Conservation (phyloP, 2,329 filamentous ascomycete species). For the Trichoderma atroviride region DNA sequence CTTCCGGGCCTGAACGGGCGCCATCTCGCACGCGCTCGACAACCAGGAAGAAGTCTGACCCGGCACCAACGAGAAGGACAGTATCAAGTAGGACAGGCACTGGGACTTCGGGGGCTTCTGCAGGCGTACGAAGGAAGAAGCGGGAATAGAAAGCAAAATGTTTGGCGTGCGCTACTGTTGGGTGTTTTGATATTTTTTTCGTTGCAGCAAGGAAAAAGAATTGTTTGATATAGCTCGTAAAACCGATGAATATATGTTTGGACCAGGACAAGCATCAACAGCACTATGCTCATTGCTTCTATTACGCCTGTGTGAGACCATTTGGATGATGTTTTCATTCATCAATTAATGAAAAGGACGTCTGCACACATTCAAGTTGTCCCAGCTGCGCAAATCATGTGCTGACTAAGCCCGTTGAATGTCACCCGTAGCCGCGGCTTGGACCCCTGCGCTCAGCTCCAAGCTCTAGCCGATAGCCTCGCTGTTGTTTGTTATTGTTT, state of each 20-base stretch:
- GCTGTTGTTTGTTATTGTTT: conserved; percentile 19
- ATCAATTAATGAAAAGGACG: background rate
- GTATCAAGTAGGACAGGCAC: conserved; percentile 27
- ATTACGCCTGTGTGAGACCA: background rate
- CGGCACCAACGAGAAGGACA: conserved; percentile 47
- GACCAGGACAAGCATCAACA: background rate
- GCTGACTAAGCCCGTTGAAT: conserved; percentile 4
- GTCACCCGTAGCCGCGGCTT: conserved; percentile 34
- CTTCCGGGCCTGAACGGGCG: conserved; percentile 20
- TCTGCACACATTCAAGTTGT: background rate
- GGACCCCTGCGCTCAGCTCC: conserved; percentile 32
- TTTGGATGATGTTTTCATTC: background rate
- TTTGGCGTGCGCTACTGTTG: conserved; percentile 8
- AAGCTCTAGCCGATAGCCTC: conserved; percentile 16
- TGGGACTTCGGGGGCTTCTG: conserved; percentile 26
- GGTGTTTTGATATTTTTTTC: background rate
- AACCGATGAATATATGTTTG: conserved; percentile 1
- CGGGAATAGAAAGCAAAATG: conserved; percentile 33
- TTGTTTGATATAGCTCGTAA: conserved; percentile 19
- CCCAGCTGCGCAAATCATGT: background rate
- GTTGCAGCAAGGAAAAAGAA: background rate
- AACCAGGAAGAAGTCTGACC: conserved; percentile 44
- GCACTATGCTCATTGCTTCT: background rate
- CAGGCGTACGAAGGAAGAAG: conserved; percentile 40
- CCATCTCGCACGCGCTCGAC: conserved; percentile 16